phyloP scores from a whole-genome alignment of 768 basidiomycete genomes.

The Suillus placidus region DNA sequence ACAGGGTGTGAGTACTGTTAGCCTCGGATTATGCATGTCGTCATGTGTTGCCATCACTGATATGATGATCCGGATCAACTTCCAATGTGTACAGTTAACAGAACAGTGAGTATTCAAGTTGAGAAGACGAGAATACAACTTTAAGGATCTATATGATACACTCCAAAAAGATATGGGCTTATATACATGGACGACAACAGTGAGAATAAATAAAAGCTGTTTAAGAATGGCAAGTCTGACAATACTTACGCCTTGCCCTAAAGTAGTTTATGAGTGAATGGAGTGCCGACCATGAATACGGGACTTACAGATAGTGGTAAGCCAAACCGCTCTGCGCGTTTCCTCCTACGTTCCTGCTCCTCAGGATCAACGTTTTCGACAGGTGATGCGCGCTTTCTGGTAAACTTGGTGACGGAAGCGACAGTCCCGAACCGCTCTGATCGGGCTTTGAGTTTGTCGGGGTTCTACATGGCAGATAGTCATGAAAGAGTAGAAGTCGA shows the following conservation, averaged over 20 bases:
- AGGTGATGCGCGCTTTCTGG: conserved; percentile 38
- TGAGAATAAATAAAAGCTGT: background rate
- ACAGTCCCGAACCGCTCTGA: conserved; percentile 56
- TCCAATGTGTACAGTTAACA: background rate
- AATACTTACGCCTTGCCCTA: conserved; percentile 2
- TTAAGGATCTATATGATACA: background rate
- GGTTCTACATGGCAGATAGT: conserved; percentile 38
- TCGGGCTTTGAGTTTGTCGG: conserved; percentile 53
- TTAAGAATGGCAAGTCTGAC: background rate
- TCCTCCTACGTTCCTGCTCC: conserved; percentile 58
- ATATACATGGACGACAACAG: background rate
- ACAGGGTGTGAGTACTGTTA: background rate
- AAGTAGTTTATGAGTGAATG: background rate
- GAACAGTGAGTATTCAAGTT: background rate
- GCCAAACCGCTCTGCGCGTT: conserved; percentile 69
- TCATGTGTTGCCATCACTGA: background rate
- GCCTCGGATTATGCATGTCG: background rate
- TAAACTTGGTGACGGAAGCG: conserved; percentile 17
- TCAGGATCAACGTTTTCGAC: conserved; percentile 53
- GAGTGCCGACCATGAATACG: too few species aligned
- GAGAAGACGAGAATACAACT: background rate
- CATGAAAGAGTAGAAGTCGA: background rate
- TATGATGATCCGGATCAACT: background rate
- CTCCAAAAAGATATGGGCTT: background rate
- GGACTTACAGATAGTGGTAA: conserved; percentile 13